Evolutionary conservation across 352 stramenopile species (phyloP).

Genomic region (Globisporangium spinosum): DNA sequence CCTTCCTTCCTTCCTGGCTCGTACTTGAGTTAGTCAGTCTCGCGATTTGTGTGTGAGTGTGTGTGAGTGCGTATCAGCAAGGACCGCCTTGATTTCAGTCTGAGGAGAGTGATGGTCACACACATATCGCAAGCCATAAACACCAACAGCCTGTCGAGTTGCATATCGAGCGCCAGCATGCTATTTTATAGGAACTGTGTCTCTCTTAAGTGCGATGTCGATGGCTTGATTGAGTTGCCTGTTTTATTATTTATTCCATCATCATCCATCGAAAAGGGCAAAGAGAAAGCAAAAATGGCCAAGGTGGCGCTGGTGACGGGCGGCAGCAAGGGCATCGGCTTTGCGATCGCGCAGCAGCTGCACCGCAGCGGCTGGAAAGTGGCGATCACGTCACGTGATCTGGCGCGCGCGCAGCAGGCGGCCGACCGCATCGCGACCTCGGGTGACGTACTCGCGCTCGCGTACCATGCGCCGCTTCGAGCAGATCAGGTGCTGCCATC

Average conservation of each 20-base stretch:
- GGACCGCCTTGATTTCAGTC: background rate
- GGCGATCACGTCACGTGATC: slow-evolving; percentile 64
- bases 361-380: slow-evolving; percentile 61
- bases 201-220: too few species aligned
- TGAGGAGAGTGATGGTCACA: background rate
- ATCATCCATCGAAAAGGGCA: too few species aligned
- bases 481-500: background rate
- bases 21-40: background rate
- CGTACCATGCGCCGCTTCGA: slow-evolving; percentile 50
- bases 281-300: background rate
- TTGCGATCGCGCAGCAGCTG: slow-evolving; percentile 65
- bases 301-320: slow-evolving; percentile 67
- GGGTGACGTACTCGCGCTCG: slow-evolving; percentile 42
- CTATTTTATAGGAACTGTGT: background rate
- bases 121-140: background rate
- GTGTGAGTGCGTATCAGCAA: background rate
- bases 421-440: slow-evolving; percentile 34
- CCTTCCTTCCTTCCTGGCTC: background rate
- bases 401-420: slow-evolving; percentile 47
- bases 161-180: background rate
- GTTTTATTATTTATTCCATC: too few species aligned
- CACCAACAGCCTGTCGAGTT: background rate
- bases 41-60: background rate
- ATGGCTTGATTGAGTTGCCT: too few species aligned
- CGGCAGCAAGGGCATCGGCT: slow-evolving; percentile 76